Conservation (phyloP, 2,329 filamentous ascomycete genomes). For the Venturia nashicola region DNA sequence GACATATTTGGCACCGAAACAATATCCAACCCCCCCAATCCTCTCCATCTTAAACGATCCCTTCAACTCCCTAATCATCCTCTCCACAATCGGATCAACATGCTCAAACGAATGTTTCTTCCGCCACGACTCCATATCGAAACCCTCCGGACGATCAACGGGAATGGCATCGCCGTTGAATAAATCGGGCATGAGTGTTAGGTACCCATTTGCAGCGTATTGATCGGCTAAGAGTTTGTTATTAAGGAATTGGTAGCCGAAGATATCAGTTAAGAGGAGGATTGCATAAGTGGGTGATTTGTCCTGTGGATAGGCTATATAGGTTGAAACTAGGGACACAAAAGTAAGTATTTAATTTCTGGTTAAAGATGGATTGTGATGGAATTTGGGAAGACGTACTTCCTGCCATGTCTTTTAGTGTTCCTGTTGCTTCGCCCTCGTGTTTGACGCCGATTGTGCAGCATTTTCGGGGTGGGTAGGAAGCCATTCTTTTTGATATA, state of each 20-base stretch:
- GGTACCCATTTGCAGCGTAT: constrained; percentile 19
- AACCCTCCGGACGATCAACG: constrained; percentile 12
- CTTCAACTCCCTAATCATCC: constrained; percentile 33
- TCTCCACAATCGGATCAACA: constrained; percentile 36
- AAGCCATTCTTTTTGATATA: constrained; percentile 29
- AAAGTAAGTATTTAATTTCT: background rate
- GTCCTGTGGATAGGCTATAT: background rate
- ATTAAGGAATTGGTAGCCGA: constrained; percentile 13
- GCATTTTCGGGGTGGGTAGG: constrained; percentile 35
- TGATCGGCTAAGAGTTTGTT: constrained; percentile 18
- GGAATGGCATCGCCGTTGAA: constrained; percentile 22
- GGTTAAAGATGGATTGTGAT: background rate
- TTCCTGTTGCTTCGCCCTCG: constrained; percentile 35
- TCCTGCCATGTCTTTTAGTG: constrained; percentile 34
- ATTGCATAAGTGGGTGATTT: constrained; percentile 13
- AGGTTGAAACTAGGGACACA: background rate
- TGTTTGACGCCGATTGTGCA: constrained; percentile 39
- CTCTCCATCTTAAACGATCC: constrained; percentile 37
- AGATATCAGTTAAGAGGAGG: constrained; percentile 23
- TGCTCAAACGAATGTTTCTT: constrained; percentile 30
- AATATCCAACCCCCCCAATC: constrained; percentile 58
- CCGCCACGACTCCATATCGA: constrained; percentile 31
- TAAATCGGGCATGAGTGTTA: constrained; percentile 21
- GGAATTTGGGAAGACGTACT: constrained; percentile 18
- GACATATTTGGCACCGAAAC: constrained; percentile 67